Conservation (phyloP, 306 rosid genomes). For the Albizia julibrissin region DNA sequence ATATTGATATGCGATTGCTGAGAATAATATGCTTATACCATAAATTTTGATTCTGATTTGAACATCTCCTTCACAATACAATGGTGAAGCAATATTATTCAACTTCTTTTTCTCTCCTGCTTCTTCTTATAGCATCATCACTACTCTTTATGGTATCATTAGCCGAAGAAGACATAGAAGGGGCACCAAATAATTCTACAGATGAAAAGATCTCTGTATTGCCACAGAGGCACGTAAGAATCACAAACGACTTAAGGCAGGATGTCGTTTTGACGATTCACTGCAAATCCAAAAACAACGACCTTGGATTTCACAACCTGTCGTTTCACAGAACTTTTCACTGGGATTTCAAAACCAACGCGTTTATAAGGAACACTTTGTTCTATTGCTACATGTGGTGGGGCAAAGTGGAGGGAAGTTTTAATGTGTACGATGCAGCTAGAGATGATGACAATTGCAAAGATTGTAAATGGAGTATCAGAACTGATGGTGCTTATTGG, state of each 20-base stretch:
- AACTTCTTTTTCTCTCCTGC: neutral
- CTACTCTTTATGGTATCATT: neutral
- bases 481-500: neutral
- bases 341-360: neutral
- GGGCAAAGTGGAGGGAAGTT: neutral
- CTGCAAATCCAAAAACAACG: neutral
- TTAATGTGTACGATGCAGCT: neutral
- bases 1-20: no score
- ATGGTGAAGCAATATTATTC: neutral
- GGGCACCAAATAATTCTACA: neutral
- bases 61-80: neutral
- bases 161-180: neutral
- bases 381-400: neutral
- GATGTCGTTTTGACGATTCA: neutral
- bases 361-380: neutral
- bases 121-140: neutral
- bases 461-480: neutral
- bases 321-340: neutral
- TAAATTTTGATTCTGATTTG: neutral
- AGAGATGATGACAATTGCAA: neutral
- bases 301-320: neutral
- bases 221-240: neutral
- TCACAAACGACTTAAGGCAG: slow-evolving; percentile 33
- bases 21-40: no score
- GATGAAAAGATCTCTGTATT: neutral